phyloP scores from a whole-genome alignment of 1,139 yeast genomes.

The Ogataea hybrid region DNA sequence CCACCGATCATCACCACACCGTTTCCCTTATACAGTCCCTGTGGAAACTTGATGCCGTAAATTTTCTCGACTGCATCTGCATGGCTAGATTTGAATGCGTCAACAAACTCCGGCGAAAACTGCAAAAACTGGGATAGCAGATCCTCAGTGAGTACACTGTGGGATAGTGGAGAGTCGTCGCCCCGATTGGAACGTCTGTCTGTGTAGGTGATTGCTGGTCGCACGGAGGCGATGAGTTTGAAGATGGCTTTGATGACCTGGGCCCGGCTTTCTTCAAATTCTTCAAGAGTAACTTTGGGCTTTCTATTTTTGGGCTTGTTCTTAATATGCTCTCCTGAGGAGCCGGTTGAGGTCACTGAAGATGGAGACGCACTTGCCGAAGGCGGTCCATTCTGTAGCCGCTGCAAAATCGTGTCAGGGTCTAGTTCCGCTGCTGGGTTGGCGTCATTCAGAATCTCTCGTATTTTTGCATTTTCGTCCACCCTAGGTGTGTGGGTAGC shows the following conservation, averaged over 20 bases:
- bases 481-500: neutral
- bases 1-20: constrained; percentile 83
- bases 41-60: constrained; percentile 35
- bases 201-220: constrained; percentile 13
- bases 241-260: constrained; percentile 22
- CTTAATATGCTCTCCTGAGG: neutral
- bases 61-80: constrained; percentile 40
- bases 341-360: neutral
- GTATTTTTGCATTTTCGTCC: constrained; percentile 9
- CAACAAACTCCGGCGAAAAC: constrained; percentile 39
- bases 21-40: constrained; percentile 49
- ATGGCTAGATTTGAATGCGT: constrained; percentile 50
- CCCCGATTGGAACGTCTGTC: constrained; percentile 12
- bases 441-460: constrained; percentile 11
- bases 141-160: constrained; percentile 15
- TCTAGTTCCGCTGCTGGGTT: constrained; percentile 13
- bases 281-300: constrained; percentile 3
- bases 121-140: constrained; percentile 17
- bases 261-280: constrained; percentile 17
- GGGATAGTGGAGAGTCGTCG: constrained; percentile 14
- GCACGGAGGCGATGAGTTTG: constrained; percentile 18
- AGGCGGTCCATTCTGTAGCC: constrained; percentile 9
- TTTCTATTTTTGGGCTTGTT: constrained; percentile 1
- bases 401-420: constrained; percentile 14
- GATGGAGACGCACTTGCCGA: neutral